Percentiles rank a stretch among this genome's conserved stretches.
These are phyloP conservation scores for Verticillium klebahnii DNA, from an alignment of 2,329 filamentous ascomycete species.

Conservation along the genomic window DNA sequence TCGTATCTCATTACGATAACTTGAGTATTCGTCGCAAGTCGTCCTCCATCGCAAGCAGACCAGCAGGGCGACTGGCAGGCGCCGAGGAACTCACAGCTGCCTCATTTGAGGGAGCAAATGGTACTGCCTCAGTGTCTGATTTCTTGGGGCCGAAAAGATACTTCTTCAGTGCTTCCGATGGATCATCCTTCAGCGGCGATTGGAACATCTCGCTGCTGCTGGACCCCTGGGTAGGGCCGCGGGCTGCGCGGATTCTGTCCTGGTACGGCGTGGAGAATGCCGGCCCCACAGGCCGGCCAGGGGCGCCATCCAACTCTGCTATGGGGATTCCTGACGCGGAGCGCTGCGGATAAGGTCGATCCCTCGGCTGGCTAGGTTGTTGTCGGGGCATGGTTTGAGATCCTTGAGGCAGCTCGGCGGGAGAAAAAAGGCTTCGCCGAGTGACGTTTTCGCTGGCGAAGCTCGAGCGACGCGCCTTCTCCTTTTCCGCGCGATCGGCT, in stretches of 20 bases:
- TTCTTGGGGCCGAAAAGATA: constrained; percentile 44
- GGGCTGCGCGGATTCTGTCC: constrained; percentile 55
- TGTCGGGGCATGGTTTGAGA: constrained; percentile 14
- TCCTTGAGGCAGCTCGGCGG: constrained; percentile 3
- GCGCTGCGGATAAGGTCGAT: constrained; percentile 37
- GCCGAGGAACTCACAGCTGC: neutral
- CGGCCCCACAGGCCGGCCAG: constrained; percentile 52
- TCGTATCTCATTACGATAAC: constrained; percentile 14
- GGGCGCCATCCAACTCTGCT: constrained; percentile 62
- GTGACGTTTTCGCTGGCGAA: constrained; percentile 31
- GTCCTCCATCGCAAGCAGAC: constrained; percentile 47
- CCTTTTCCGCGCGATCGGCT: constrained; percentile 75
- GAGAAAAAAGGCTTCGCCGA: neutral
- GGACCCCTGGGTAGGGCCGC: constrained; percentile 21
- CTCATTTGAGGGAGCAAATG: neutral
- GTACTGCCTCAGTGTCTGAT: neutral
- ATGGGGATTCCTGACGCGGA: constrained; percentile 50
- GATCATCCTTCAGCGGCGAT: constrained; percentile 21
- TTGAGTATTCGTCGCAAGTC: constrained; percentile 50
- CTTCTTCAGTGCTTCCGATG: constrained; percentile 49
- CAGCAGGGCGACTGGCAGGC: constrained; percentile 21
- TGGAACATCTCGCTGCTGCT: neutral
- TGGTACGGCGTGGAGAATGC: constrained; percentile 65
- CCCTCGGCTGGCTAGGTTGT: constrained; percentile 15
- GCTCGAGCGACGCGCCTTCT: constrained; percentile 51